Base-by-base conservation (phyloP, 1,284 basidiomycete genomes). In the Tremellales sp. region DNA sequence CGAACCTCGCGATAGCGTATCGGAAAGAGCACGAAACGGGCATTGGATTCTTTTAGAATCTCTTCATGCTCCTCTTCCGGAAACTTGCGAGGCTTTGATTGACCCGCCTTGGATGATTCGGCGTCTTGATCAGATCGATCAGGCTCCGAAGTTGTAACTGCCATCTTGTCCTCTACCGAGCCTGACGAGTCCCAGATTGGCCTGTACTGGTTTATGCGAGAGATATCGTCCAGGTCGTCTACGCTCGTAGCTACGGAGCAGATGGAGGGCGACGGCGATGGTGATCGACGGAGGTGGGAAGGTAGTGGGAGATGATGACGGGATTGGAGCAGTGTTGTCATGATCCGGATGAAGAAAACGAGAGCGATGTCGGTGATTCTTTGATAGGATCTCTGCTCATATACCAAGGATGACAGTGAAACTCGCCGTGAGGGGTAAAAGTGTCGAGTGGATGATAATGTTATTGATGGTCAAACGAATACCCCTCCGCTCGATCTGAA, bases 21-120 rank as follows among this genome's bases (percentile, higher is more conserved):
- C 5, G 90, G 90, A 73, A 91, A 93, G 4, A 93, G 76, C 1
- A 93, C 88, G 56, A 93, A 92, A 29, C 66, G 51, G 37, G 61
- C 58, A 27, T 61, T 55, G 6, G 85, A 84, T 63, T 85, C 84
- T 54, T 81, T 83, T 44, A 91, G 75, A 3, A 91, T 76, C 33
- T 87, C 88, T 60, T 90, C 87, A 53, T 86, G 81, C 41, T 71
- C 70, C 45, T 75, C 74, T 53, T 73, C 71, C 6, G 66, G 65
- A 33, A 69, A 69, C 31, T 47, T 44, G 24, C 52, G 46, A 25
- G 18, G 22, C 21, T 39, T 13, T 9, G 12, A 12, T 10, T 25
- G 22, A 22, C 24, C 37, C 8, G 7, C 22, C 37, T 39, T 26
- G 21, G 9, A 7, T 9, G 16, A 7, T 25, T 22, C 12, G 47